phyloP scores from a whole-genome alignment of 495 filamentous ascomycete species.

The Immersiella caudata region DNA sequence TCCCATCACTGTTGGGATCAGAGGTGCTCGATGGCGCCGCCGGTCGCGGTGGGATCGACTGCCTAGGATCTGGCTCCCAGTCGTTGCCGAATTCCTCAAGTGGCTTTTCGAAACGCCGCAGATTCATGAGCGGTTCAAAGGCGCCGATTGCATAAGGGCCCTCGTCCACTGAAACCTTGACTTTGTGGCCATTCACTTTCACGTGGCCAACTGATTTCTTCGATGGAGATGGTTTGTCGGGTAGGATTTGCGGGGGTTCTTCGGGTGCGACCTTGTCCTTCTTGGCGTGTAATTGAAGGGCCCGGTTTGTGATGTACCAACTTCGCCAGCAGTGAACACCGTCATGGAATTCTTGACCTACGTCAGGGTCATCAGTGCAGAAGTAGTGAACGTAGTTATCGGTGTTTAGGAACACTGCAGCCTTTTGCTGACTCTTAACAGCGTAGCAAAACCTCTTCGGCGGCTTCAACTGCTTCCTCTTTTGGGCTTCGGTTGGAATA shows the following conservation, averaged over 20 bases:
- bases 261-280: conserved; percentile 27
- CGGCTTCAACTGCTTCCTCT: conserved; percentile 65
- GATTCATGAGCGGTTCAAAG: conserved; percentile 59
- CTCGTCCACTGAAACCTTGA: conserved; percentile 41
- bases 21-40: background rate
- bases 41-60: conserved; percentile 24
- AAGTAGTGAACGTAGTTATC: conserved; percentile 93
- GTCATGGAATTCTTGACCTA: conserved; percentile 68
- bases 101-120: conserved; percentile 51
- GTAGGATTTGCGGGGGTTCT: conserved; percentile 32
- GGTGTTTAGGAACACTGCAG: conserved; percentile 76
- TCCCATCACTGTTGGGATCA: background rate
- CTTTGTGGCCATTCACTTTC: conserved; percentile 38
- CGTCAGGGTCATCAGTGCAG: conserved; percentile 67
- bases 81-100: conserved; percentile 43
- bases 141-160: conserved; percentile 56
- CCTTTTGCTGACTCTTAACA: conserved; percentile 92
- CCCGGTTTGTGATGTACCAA: conserved; percentile 76
- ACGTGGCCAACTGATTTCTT: conserved; percentile 35
- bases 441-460: conserved; percentile 83
- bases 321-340: conserved; percentile 80
- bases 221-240: conserved; percentile 20
- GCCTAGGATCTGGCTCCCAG: conserved; percentile 30
- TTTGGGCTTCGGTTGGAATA: conserved; percentile 64
- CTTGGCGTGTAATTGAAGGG: conserved; percentile 25